These are phyloP conservation scores for Backusella psychrophila DNA, from an alignment of 192 early-diverging fungal genomes.

Conservation along the genomic window DNA sequence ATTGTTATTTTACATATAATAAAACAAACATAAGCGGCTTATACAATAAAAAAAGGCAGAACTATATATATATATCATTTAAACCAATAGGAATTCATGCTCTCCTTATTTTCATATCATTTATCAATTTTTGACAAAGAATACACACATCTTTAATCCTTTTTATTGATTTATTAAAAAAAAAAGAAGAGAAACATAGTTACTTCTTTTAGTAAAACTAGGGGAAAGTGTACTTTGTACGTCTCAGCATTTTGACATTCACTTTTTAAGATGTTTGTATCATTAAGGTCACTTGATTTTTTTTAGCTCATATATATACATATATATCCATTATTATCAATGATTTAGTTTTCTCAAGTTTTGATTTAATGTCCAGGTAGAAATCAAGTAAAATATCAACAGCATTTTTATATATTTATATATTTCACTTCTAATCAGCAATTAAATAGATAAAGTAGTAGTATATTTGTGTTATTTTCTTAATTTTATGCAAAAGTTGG, in stretches of 20 bases:
- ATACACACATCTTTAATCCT: not conserved
- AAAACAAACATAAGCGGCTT: slow-evolving; percentile 1
- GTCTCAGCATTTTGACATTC: not conserved
- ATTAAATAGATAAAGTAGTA: not conserved
- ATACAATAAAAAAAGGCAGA: slow-evolving; percentile 7
- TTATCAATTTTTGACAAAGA: not conserved
- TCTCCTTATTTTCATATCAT: not conserved
- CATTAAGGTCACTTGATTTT: not conserved
- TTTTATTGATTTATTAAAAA: not conserved
- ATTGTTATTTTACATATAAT: not conserved
- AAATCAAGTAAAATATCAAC: not conserved
- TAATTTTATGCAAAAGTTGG: not conserved
- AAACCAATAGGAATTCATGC: not conserved
- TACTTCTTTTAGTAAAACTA: not conserved
- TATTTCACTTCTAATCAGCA: not conserved
- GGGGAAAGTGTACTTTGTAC: not conserved
- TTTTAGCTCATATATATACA: not conserved
- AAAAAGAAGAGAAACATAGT: not conserved
- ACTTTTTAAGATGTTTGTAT: not conserved
- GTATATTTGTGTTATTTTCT: not conserved
- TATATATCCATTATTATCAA: not conserved
- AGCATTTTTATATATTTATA: not conserved
- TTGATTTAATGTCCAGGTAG: not conserved
- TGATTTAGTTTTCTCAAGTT: not conserved
- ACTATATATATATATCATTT: not conserved